Conservation (phyloP, 1,284 basidiomycete species). For the Volvariella volvacea region DNA sequence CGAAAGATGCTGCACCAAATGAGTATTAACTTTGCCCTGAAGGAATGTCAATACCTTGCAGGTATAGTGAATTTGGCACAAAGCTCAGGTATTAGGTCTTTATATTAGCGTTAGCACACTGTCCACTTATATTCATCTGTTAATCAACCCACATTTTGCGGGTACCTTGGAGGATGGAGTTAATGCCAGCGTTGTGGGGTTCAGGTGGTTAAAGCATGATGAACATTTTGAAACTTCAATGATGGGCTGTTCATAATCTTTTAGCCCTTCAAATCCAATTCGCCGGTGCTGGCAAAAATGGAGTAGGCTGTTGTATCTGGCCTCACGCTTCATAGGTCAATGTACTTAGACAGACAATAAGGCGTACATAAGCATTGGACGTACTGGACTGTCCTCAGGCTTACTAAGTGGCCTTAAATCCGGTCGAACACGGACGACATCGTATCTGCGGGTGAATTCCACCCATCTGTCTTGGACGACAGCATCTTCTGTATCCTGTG, state of each 20-base stretch:
- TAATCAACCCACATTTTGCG: slow-evolving; percentile 44
- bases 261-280: slow-evolving; percentile 54
- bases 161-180: slow-evolving; percentile 29
- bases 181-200: slow-evolving; percentile 32
- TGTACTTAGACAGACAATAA: slow-evolving; percentile 7
- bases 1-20: slow-evolving; percentile 45
- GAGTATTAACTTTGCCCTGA: background rate
- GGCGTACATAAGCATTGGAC: slow-evolving; percentile 19
- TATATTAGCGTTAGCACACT: slow-evolving; percentile 1
- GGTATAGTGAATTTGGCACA: slow-evolving; percentile 66
- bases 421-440: slow-evolving; percentile 43
- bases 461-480: slow-evolving; percentile 67
- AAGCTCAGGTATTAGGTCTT: slow-evolving; percentile 74
- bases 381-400: slow-evolving; percentile 55
- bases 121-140: slow-evolving; percentile 15
- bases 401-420: slow-evolving; percentile 71
- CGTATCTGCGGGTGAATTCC: slow-evolving; percentile 71
- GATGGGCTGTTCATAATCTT: slow-evolving; percentile 61
- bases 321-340: slow-evolving; percentile 43
- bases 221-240: slow-evolving; percentile 57
- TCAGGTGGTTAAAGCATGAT: slow-evolving; percentile 47
- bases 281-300: slow-evolving; percentile 57
- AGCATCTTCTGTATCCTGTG: slow-evolving; percentile 46
- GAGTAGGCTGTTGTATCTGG: slow-evolving; percentile 46
- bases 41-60: slow-evolving; percentile 47